These are phyloP conservation scores for Calonectria pauciramosa DNA, from an alignment of 2,329 filamentous ascomycete species.

Conservation along the genomic window DNA sequence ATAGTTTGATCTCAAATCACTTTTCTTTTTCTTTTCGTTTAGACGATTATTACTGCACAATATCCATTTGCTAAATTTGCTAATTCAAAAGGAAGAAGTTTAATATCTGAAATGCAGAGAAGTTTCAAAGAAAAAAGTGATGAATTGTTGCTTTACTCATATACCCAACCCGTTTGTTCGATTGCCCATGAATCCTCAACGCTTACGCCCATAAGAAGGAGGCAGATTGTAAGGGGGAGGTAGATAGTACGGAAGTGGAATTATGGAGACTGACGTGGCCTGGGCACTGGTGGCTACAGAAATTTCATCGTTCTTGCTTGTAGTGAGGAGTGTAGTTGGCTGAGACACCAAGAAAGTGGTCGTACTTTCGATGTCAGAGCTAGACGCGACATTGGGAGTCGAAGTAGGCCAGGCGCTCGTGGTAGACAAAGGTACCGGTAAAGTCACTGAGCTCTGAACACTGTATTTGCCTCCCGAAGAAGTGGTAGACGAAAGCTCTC, in stretches of 20 bases:
- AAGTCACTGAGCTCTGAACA: background rate
- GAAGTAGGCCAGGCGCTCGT: constrained; percentile 23
- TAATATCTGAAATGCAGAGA: constrained; percentile 23
- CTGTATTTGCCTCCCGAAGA: constrained; percentile 14
- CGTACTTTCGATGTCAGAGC: constrained; percentile 17
- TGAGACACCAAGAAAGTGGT: constrained; percentile 20
- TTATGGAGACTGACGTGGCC: constrained; percentile 27
- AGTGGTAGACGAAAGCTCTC: background rate
- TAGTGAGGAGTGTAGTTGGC: constrained; percentile 44
- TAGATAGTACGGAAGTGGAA: constrained; percentile 40
- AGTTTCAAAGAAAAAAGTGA: constrained; percentile 14
- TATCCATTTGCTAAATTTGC: background rate
- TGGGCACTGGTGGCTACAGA: constrained; percentile 6
- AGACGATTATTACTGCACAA: background rate
- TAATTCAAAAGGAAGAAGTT: background rate
- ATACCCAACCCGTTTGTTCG: background rate
- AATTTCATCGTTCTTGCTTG: constrained; percentile 32
- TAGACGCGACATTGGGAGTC: constrained; percentile 25
- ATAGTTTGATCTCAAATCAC: background rate
- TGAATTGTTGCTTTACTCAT: background rate
- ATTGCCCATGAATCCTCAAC: constrained; percentile 21
- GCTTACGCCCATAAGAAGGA: constrained; percentile 41
- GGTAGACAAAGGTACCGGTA: background rate
- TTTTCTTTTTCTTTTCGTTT: background rate
- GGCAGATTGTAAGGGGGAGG: constrained; percentile 35